Evolutionary conservation across 1,284 basidiomycete species (phyloP), one percentile per base, ranked within the genome.

Genomic region (Butyriboletus appendiculatus): DNA sequence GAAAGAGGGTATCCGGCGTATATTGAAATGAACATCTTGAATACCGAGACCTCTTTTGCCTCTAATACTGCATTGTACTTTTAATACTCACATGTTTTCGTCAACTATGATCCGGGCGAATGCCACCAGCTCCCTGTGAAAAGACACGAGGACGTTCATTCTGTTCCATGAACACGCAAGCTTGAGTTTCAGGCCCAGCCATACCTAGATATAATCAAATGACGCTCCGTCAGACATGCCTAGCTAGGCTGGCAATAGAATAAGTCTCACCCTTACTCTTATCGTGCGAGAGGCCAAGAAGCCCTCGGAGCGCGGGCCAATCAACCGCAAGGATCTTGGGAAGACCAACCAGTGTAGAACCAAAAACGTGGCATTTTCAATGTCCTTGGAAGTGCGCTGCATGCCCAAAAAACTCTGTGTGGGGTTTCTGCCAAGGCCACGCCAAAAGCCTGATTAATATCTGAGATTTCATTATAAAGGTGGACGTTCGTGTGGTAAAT

Each of bases 1-100:
- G 74, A 92, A 90, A 73, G 89, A 92, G 66, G 90, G 81, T 1
- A 65, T 96, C 43, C 77, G 83, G 70, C 93, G 88, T 72, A 81
- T 90, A 46, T 71, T 92, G 57, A 71, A 52, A 53, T 87, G 64
- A 71, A 37, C 42, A 12, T 45, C 37, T 34, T 45, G 45, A 16
- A 46, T 38, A 43, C 22, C 50, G 20, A 45, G 41, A 28, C 46
- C 41, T 40, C 26, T 50, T 34, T 35, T 45, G 20, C 26, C 46
- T 51, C 26, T 55, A 50, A 42, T 53, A 52, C 53, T 47, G 39
- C 48, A 50, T 5, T 61, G 66, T 66, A 68, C 53, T 50, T 49
- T 45, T 54, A 56, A 53, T 44, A 24, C 54, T 45, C 55, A 26
- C 48, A 34, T 41, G 22, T 32, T 45, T 50, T 39, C 26, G 38